Base-by-base conservation (phyloP, 108 stramenopile species). In the Cyclotella choctawhatcheeana region DNA sequence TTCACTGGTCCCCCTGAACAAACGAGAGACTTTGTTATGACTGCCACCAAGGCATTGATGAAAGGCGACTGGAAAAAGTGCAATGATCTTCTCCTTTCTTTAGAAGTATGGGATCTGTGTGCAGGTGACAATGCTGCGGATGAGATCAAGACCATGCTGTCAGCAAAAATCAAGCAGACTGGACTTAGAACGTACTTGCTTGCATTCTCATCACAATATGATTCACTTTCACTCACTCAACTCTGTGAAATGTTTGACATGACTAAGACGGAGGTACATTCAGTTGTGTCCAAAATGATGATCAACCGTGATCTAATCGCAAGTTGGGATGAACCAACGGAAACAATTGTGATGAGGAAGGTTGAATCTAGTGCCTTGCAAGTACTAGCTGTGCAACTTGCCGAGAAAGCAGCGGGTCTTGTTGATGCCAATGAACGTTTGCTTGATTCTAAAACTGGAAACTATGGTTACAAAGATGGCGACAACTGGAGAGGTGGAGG, bases 1-100 rank as follows among this genome's bases (percentile, higher is more conserved):
- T 99, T 99, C 73, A 96, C 97, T 1, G 99, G 98, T 30, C 97
- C 97, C 34, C 99, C 99, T 7, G 99, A 99, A 79, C 97, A 95
- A 68, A 98, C 95, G 12, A 85, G 97, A 31, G 99, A 99, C 82
- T 96, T 89, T 77, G 93, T 99, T 48, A 95, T 99, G 87, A 77
- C 92, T 22, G 98, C 98, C 30, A 81, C 96, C 35, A 92, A 94
- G 76, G 81, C 86, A 18, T 70, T 99, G 31, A 75, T 85, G 79
- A 88, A 87, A 71, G 99, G 97, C 25, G 95, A 98, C 77, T 99
- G 99, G 99, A 89, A 89, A 68, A 81, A 84, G 45, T 96, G 94
- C 78, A 65, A 82, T 22, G 86, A 97, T 5, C 78, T 95, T 33
- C 73, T 97, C 44, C 80, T 88, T 8, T 62, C 67, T 32, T 71